These are phyloP conservation scores for Lactarius sp. DNA, from an alignment of 768 basidiomycete species.

Conservation along the genomic window DNA sequence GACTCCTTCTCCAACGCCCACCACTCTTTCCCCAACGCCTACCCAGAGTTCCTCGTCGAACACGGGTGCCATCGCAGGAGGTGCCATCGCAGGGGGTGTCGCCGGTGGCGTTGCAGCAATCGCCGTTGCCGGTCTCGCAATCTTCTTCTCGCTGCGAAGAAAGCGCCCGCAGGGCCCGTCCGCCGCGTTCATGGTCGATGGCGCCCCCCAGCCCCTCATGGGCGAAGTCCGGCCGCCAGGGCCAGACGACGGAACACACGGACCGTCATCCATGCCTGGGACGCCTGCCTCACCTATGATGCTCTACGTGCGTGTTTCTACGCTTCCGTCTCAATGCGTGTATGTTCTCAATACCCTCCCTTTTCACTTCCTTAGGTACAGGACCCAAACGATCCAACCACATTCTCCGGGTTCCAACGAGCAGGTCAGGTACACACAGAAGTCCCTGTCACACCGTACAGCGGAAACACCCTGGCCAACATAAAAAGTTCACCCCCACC, in stretches of 20 bases:
- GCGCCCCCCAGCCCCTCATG: background rate
- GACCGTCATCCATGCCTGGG: too few species aligned
- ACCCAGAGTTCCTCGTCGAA: background rate
- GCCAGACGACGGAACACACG: too few species aligned
- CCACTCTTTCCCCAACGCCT: too few species aligned
- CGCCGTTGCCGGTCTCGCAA: too few species aligned
- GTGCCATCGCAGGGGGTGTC: constrained; percentile 1
- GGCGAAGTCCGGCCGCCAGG: background rate
- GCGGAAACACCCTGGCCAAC: background rate
- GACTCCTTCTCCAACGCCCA: too few species aligned
- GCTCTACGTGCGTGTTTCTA: constrained; percentile 7
- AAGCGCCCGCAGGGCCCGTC: background rate
- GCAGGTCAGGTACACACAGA: background rate
- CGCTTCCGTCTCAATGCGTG: background rate
- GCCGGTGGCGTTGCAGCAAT: too few species aligned
- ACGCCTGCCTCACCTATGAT: background rate
- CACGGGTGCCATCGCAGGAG: background rate
- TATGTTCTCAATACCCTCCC: too few species aligned
- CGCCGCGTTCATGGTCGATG: background rate
- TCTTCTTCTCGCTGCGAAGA: too few species aligned
- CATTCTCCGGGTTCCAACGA: constrained; percentile 1
- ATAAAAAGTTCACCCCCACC: background rate
- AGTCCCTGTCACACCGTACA: background rate
- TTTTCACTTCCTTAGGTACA: background rate
- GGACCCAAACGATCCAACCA: constrained; percentile 12